phyloP scores from a whole-genome alignment of 139 green algal genomes.

The Ettlia oleoabundans region DNA sequence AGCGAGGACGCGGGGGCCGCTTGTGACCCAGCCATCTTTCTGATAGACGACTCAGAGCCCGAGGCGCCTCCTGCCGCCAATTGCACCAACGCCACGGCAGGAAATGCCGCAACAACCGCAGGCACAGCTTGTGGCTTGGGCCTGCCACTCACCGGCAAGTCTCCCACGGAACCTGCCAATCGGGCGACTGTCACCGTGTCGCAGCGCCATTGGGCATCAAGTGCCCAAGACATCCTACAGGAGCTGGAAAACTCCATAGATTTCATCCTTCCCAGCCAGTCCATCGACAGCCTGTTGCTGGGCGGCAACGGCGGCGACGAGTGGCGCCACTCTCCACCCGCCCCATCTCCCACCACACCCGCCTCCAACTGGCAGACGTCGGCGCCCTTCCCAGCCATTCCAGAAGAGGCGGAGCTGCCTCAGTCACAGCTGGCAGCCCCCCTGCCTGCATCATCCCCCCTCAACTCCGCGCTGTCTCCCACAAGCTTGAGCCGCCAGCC shows the following conservation, averaged over 20 bases:
- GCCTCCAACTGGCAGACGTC: not conserved
- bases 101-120: too few relatives aligned
- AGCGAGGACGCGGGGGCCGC: not conserved
- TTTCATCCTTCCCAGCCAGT: not conserved
- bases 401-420: constrained; percentile 16
- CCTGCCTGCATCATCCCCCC: not conserved
- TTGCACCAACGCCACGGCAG: too few relatives aligned
- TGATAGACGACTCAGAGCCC: constrained; percentile 17
- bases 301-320: not conserved
- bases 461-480: too few relatives aligned
- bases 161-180: not conserved
- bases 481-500: not conserved
- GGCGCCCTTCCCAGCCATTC: constrained; percentile 26
- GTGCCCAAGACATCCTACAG: not conserved
- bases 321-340: not conserved
- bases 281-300: not conserved
- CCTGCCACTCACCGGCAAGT: not conserved
- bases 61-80: too few relatives aligned
- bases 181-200: not conserved
- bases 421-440: not conserved
- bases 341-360: not conserved
- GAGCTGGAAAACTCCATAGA: constrained; percentile 11
- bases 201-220: not conserved
- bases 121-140: not conserved
- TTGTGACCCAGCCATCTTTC: constrained; percentile 8